A percentile compares a stretch with the other conserved stretches of the same genome.
Conservation (phyloP, 2,329 filamentous ascomycete genomes). For the Colletotrichum nymphaeae region DNA sequence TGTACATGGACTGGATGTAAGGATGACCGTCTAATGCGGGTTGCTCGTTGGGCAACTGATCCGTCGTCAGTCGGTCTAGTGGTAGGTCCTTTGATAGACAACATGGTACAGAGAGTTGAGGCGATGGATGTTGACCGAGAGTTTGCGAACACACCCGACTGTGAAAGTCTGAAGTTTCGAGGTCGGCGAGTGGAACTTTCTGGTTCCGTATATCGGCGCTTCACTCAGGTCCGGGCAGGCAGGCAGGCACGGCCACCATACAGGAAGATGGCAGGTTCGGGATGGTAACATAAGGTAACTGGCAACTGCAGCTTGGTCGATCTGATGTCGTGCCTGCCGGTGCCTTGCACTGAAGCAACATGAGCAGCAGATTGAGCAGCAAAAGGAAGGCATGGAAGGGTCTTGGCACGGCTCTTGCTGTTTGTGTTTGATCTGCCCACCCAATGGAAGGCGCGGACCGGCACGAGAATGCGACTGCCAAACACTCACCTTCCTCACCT, state of each 20-base stretch:
- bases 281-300: not conserved
- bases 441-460: not conserved
- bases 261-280: not conserved
- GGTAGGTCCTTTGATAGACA: not conserved
- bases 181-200: not conserved
- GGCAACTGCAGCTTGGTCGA: not conserved
- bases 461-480: not conserved
- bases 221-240: not conserved
- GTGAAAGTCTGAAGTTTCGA: not conserved
- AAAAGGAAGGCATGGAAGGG: not conserved
- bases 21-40: not conserved
- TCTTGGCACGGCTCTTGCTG: not conserved
- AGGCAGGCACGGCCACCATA: not conserved
- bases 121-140: not conserved
- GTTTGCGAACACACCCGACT: not conserved
- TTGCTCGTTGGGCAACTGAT: not conserved
- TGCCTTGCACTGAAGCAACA: not conserved
- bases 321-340: not conserved
- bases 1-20: no score
- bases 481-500: not conserved
- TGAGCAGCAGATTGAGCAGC: not conserved
- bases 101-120: not conserved
- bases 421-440: conserved; percentile 3
- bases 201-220: not conserved
- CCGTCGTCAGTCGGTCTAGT: not conserved